Percentiles rank a stretch among this genome's conserved stretches.
Evolutionary conservation across 192 early-diverging fungal genomes (phyloP).

Genomic region (Backusella psychrophila): DNA sequence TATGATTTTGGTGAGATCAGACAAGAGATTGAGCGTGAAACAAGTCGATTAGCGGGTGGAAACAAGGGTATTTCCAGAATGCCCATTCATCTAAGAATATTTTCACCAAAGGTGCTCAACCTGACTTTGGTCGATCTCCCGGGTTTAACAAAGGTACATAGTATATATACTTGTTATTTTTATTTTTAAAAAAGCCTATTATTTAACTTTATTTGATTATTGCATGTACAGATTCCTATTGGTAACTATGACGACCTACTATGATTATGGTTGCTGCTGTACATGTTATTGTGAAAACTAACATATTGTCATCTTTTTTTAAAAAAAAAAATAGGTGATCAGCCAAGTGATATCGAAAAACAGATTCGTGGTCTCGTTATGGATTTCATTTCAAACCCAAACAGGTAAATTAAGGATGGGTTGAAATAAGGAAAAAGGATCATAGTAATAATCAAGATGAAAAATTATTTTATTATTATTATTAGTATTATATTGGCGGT

Average conservation of each 20-base stretch:
- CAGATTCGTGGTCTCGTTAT: slow-evolving; percentile 74
- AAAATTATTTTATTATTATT: background rate
- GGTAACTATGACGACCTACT: slow-evolving; percentile 13
- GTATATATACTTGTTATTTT: background rate
- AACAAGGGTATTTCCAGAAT: slow-evolving; percentile 79
- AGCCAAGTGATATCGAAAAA: slow-evolving; percentile 80
- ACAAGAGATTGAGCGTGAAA: slow-evolving; percentile 79
- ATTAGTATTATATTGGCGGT: slow-evolving; percentile 78
- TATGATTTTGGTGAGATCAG: slow-evolving; percentile 76
- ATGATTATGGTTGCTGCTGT: background rate
- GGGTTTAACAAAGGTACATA: slow-evolving; percentile 72
- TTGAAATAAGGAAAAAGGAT: background rate
- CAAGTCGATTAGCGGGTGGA: slow-evolving; percentile 70
- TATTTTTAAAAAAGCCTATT: background rate
- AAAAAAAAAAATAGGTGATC: slow-evolving; percentile 56
- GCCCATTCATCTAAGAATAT: slow-evolving; percentile 78
- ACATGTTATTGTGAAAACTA: background rate
- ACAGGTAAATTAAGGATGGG: slow-evolving; percentile 43
- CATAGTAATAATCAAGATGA: background rate
- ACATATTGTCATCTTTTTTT: background rate
- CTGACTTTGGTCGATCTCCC: slow-evolving; percentile 84
- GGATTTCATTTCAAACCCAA: slow-evolving; percentile 80
- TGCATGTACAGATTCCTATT: slow-evolving; percentile 33
- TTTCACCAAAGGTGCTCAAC: slow-evolving; percentile 73
- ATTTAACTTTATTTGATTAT: background rate